Base-by-base conservation (phyloP, 73 alveolate species). In the Paramecium caudatum region DNA sequence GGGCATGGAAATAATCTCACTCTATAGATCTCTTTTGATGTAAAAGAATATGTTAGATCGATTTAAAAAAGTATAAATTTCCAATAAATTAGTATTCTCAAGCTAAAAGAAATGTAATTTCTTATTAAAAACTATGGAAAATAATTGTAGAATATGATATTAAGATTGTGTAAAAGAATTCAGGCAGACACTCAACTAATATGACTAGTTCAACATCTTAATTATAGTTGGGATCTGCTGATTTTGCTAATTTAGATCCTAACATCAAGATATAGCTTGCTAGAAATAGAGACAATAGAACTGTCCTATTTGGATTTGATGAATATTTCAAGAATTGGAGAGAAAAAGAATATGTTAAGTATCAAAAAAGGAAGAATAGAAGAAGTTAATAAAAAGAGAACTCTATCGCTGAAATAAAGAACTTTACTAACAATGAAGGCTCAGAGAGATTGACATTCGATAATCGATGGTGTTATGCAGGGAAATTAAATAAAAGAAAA, bases 41-140 rank as follows among this genome's bases (percentile, higher is more conserved):
- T 23, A 55, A 55, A 55, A 55, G 23, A 55, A 55, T 9, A 55
- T 23, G 80, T 23, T 27, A 55, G 80, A 55, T 55, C 23, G 80
- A 55, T 55, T 55, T 27, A 55, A 55, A 55, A 55, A 17, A n/a
- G n/a, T n/a, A 9, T 6, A 9, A 5, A 39, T 39, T 39, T 39
- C 5, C 9, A 39, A 6, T 6, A 39, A 39, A 5, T 6, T 39
- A 39, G 48, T 39, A 39, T 39, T 6, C 5, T 39, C 9, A 5
- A 6, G 48, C 48, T 6, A 39, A 39, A 39, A 39, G 9, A 39
- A 39, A 39, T 9, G 5, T 39, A 39, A 6, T 6, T 5, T 39
- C 48, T 6, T 39, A 39, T 39, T 39, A 6, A 9, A 39, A 9
- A 39, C 9, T 39, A 9, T 39, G 48, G 48, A 39, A 9, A 9